Evolutionary conservation across 768 basidiomycete species (phyloP).

Genomic region (Boletellus emodensis): DNA sequence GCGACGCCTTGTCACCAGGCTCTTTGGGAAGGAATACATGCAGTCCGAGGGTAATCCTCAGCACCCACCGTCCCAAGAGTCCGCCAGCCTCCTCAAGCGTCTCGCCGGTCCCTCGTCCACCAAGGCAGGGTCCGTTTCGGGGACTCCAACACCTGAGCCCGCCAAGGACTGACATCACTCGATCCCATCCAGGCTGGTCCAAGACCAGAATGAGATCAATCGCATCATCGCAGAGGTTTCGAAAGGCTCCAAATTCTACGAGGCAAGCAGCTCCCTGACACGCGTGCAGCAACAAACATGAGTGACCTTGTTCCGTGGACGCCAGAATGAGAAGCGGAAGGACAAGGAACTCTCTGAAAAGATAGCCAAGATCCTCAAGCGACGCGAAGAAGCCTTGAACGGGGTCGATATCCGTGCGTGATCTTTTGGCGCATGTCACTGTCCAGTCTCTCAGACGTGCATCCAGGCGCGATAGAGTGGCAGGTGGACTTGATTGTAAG

Average conservation of each 20-base stretch:
- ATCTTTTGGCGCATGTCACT: background rate
- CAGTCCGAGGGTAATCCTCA: slow-evolving; percentile 10
- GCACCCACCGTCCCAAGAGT: slow-evolving; percentile 49
- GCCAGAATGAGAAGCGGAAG: slow-evolving; percentile 83
- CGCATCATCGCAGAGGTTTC: slow-evolving; percentile 86
- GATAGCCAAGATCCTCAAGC: slow-evolving; percentile 65
- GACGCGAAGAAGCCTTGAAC: slow-evolving; percentile 53
- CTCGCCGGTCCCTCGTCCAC: slow-evolving; percentile 86
- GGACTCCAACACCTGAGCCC: background rate
- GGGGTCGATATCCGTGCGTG: slow-evolving; percentile 55
- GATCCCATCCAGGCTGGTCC: slow-evolving; percentile 48
- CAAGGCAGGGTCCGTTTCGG: slow-evolving; percentile 72
- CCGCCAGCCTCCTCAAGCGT: slow-evolving; percentile 67
- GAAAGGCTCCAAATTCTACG: slow-evolving; percentile 91
- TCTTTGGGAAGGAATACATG: slow-evolving; percentile 9
- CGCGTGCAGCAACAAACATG: background rate
- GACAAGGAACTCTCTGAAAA: slow-evolving; percentile 80
- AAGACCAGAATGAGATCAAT: slow-evolving; percentile 82
- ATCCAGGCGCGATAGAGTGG: slow-evolving; percentile 55
- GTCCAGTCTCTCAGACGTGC: background rate
- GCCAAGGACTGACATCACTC: slow-evolving; percentile 8
- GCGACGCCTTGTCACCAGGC: no score
- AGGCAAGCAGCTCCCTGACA: slow-evolving; percentile 42
- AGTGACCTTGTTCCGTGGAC: slow-evolving; percentile 1
- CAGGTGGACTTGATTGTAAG: slow-evolving; percentile 69